Base-by-base conservation (phyloP, 176 grass and related monocot genomes). In the Chrysopogon serrulatus region DNA sequence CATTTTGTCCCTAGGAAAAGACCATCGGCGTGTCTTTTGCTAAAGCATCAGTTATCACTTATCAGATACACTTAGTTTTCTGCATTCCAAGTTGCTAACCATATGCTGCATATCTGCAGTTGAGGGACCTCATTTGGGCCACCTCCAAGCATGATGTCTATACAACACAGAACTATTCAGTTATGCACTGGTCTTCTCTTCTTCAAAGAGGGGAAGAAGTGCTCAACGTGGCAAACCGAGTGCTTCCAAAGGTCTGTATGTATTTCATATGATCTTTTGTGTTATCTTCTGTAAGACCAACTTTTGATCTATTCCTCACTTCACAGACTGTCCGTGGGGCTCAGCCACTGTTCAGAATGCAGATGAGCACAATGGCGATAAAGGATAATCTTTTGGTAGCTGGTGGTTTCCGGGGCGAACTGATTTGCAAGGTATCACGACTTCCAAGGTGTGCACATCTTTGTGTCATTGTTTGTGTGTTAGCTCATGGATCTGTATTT, bases 101-200 rank as follows among this genome's bases (percentile, higher is more conserved):
- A n/a, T 83, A 86, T 86, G 71, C 32, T 78, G 54, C 3, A 63
- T 83, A 88, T 78, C 26, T 72, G 71, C 83, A 94, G 94, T 79
- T 97, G 42, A 94, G 94, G 79, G 93, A 97, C 83, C 87, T 97
- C 69, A 49, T 97, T 47, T 97, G 92, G 87, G 92, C 92, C 21
- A 89, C 92, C 48, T 94, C 94, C 44, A 97, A 97, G 88, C 92
- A 97, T 89, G 94, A 97, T 85, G 88, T 94, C 51, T 97, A 97
- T 71, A 90, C 78, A 80, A 44, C 85, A n/a, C 82, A 87, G 34
- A 84, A 97, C 80, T 90, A 92, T 43, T 92, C 90, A 30, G 79
- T 97, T 62, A 90, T 83, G 90, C 94, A 97, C 27, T 97, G 85
- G 89, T 94, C 94, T 71, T 86, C 94, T 73, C 71, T 97, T 71